phyloP scores from a whole-genome alignment of 768 basidiomycete genomes.

The Phaffia tasmanica region DNA sequence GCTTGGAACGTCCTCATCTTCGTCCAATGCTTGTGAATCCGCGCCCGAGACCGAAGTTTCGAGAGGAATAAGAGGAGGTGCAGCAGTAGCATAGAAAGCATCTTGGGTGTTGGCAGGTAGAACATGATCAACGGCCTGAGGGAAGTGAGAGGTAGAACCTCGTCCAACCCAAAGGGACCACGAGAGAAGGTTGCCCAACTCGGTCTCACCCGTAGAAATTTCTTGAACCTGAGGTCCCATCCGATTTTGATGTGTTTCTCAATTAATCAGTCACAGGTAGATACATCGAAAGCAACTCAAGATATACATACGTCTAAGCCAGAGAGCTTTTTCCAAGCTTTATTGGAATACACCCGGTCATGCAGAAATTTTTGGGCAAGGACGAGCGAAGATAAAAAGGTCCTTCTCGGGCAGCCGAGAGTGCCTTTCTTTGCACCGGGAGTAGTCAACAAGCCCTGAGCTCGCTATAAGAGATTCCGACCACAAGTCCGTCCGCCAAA shows the following conservation, averaged over 20 bases:
- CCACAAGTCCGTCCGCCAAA: neutral
- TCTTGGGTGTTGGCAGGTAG: too few relatives aligned
- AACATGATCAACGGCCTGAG: too few relatives aligned
- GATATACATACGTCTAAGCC: constrained; percentile 53
- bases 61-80: too few relatives aligned
- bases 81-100: too few relatives aligned
- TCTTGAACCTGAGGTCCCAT: constrained; percentile 40
- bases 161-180: constrained; percentile 86
- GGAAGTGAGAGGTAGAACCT: constrained; percentile 10
- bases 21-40: too few relatives aligned
- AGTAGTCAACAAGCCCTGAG: constrained; percentile 9
- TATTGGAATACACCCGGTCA: constrained; percentile 85
- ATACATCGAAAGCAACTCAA: neutral
- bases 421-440: constrained; percentile 6
- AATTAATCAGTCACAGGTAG: neutral
- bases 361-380: constrained; percentile 86
- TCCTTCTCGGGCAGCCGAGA: constrained; percentile 71
- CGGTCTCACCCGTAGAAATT: constrained; percentile 78
- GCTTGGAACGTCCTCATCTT: too few relatives aligned
- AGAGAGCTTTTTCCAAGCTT: constrained; percentile 89
- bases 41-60: too few relatives aligned
- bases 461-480: neutral
- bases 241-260: neutral
- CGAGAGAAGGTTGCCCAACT: constrained; percentile 69
- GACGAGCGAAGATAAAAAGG: constrained; percentile 78